A percentile compares a stretch with the other conserved stretches of the same genome.
phyloP scores from a whole-genome alignment of 495 filamentous ascomycete genomes.

The Polyplosphaeria fusca region DNA sequence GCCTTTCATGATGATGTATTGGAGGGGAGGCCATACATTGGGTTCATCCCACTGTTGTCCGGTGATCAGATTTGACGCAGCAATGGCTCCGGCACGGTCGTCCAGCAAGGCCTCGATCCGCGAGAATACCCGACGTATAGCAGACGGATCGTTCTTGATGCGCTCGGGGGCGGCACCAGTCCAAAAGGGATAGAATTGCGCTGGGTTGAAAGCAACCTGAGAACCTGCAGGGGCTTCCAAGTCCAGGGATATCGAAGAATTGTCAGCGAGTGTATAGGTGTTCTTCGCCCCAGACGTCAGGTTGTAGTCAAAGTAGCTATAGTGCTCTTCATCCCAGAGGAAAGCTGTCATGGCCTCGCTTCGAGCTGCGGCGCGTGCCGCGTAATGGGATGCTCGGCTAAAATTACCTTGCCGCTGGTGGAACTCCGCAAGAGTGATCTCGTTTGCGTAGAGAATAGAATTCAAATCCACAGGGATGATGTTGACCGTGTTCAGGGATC shows the following conservation, averaged over 20 bases:
- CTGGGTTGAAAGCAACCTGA: slow-evolving; percentile 21
- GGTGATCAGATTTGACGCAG: slow-evolving; percentile 32
- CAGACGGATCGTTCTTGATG: slow-evolving; percentile 32
- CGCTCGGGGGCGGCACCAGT: slow-evolving; percentile 30
- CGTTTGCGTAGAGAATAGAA: slow-evolving; percentile 37
- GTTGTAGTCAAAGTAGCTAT: slow-evolving; percentile 38
- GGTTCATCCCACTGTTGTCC: slow-evolving; percentile 39
- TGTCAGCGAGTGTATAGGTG: slow-evolving; percentile 23
- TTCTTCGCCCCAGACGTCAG: slow-evolving; percentile 31
- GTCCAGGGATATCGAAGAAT: slow-evolving; percentile 11
- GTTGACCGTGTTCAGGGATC: slow-evolving; percentile 31
- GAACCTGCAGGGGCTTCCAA: slow-evolving; percentile 25
- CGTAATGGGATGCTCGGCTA: slow-evolving; percentile 14
- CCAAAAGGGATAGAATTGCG: slow-evolving; percentile 39
- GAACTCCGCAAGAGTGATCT: slow-evolving; percentile 29
- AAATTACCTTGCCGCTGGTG: slow-evolving; percentile 20
- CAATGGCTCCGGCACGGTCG: slow-evolving; percentile 28
- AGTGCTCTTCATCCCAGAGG: slow-evolving; percentile 30
- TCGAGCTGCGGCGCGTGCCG: slow-evolving; percentile 19
- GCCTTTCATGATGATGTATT: slow-evolving; percentile 34
- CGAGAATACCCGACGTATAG: slow-evolving; percentile 21
- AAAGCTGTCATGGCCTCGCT: slow-evolving; percentile 33
- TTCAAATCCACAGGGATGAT: slow-evolving; percentile 35
- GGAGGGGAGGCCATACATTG: slow-evolving; percentile 36
- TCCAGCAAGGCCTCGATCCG: slow-evolving; percentile 24